phyloP scores from a whole-genome alignment of 371 early-diverging fungal genomes.

The Dentiscutata heterogama region DNA sequence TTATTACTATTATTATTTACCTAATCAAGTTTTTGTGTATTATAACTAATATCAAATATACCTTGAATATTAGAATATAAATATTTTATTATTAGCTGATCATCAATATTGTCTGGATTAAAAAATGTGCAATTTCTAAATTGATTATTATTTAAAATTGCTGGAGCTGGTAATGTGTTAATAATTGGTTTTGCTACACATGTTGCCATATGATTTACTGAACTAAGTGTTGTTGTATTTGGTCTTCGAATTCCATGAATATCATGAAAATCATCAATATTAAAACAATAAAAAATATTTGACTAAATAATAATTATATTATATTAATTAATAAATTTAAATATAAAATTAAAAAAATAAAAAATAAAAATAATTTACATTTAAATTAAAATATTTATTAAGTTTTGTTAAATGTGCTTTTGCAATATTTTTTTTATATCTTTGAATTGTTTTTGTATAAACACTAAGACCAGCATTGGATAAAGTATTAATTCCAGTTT shows the following conservation, averaged over 20 bases:
- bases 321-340: no score
- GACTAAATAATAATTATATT: background rate
- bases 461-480: no score
- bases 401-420: no score
- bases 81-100: background rate
- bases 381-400: no score
- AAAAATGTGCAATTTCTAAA: no score
- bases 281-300: background rate
- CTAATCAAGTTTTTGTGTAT: background rate
- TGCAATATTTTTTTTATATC: no score
- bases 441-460: no score
- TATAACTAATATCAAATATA: constrained; percentile 7
- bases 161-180: no score
- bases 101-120: constrained; percentile 11
- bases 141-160: background rate
- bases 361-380: no score
- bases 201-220: background rate
- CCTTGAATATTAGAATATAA: background rate
- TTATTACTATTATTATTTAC: background rate
- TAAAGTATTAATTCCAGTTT: no score
- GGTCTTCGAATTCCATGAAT: background rate
- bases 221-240: background rate
- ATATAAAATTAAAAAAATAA: no score
- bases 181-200: background rate
- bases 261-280: constrained; percentile 17